These are phyloP conservation scores for Dysphania ambrosioides DNA, from an alignment of 148 eudicot species.

Conservation along the genomic window DNA sequence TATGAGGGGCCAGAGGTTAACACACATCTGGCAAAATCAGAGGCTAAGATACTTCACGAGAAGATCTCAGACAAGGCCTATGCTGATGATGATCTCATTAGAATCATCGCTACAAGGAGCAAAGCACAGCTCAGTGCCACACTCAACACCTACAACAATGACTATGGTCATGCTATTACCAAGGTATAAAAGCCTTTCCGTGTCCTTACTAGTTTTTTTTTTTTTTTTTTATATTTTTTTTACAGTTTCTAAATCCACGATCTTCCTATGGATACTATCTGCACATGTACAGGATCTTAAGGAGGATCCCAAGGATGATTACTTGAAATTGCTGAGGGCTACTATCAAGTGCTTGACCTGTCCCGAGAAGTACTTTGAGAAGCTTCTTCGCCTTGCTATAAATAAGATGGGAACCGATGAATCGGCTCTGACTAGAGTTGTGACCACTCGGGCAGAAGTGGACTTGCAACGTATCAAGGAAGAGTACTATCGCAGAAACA, in stretches of 20 bases:
- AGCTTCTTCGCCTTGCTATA: slow-evolving; percentile 68
- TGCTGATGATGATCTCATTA: slow-evolving; percentile 69
- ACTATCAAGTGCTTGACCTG: slow-evolving; percentile 70
- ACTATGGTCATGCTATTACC: slow-evolving; percentile 65
- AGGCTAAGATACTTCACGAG: slow-evolving; percentile 73
- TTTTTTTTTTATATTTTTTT: neutral
- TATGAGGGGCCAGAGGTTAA: slow-evolving; percentile 87
- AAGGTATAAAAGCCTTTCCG: slow-evolving; percentile 42
- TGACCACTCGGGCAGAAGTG: slow-evolving; percentile 77
- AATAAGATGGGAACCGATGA: slow-evolving; percentile 83
- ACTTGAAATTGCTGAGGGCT: slow-evolving; percentile 58
- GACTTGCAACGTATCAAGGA: slow-evolving; percentile 73
- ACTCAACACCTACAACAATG: slow-evolving; percentile 75
- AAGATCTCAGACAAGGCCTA: slow-evolving; percentile 76
- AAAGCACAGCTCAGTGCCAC: slow-evolving; percentile 89
- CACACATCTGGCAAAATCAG: slow-evolving; percentile 68
- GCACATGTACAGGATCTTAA: slow-evolving; percentile 80
- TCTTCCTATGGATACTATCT: neutral
- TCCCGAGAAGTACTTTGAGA: slow-evolving; percentile 84
- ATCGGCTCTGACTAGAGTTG: slow-evolving; percentile 77
- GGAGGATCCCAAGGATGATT: slow-evolving; percentile 66
- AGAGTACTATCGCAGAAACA: slow-evolving; percentile 74
- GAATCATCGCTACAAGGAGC: slow-evolving; percentile 76
- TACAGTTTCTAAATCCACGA: neutral
- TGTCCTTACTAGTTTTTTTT: neutral